Evolutionary conservation across 192 early-diverging fungal genomes (phyloP).

Genomic region (Backusella morwellensis): DNA sequence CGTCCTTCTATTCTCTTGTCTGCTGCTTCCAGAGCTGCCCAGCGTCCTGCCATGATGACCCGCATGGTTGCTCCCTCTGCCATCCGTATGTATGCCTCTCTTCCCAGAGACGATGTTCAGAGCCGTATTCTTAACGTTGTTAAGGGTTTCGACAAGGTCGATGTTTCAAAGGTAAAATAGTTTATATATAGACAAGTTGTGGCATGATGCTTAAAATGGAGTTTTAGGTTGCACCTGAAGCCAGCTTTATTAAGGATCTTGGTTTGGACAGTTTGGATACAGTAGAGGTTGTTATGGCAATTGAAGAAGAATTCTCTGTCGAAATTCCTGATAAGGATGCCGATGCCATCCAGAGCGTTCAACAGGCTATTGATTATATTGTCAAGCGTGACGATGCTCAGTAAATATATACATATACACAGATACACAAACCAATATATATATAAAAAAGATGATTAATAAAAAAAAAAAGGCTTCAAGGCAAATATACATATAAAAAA

Average conservation of each 20-base stretch:
- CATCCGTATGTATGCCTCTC: constrained; percentile 71
- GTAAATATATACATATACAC: constrained; percentile 41
- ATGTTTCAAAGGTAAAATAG: constrained; percentile 79
- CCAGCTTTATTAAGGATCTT: constrained; percentile 93
- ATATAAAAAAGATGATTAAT: background rate
- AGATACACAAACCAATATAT: background rate
- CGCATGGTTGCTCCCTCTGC: constrained; percentile 40
- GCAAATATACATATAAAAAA: background rate
- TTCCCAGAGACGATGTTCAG: constrained; percentile 73
- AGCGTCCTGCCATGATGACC: constrained; percentile 23
- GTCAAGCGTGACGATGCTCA: constrained; percentile 69
- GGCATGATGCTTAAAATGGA: background rate
- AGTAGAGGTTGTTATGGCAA: constrained; percentile 98
- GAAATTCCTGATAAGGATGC: constrained; percentile 98
- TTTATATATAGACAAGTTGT: background rate
- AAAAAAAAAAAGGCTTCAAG: background rate
- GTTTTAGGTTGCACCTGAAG: constrained; percentile 70
- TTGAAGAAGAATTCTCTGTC: constrained; percentile 99
- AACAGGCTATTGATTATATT: constrained; percentile 87
- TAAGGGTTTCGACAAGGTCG: constrained; percentile 96
- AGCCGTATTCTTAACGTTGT: constrained; percentile 84
- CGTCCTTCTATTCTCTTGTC: constrained; percentile 33
- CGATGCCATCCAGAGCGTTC: constrained; percentile 88
- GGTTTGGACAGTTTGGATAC: constrained; percentile 95
- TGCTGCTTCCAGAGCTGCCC: constrained; percentile 38